Conservation (phyloP, 768 basidiomycete species). For the Termitomyces titanicus region DNA sequence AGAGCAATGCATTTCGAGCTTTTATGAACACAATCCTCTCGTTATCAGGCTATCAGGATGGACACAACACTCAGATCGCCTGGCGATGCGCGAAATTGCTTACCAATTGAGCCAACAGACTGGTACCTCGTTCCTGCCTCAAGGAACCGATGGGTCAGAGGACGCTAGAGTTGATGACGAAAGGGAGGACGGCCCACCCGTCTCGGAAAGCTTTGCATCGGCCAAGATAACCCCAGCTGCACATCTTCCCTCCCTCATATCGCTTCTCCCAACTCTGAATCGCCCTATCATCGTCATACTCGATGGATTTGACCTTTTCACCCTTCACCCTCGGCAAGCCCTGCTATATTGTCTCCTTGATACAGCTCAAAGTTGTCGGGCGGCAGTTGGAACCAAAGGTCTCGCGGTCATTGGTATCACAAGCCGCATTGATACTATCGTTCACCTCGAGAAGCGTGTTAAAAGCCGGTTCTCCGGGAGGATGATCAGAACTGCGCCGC, state of each 20-base stretch:
- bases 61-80: conserved; percentile 78
- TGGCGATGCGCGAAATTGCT: conserved; percentile 92
- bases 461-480: conserved; percentile 96
- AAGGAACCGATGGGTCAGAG: conserved; percentile 32
- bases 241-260: conserved; percentile 71
- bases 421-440: conserved; percentile 82
- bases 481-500: conserved; percentile 73
- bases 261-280: conserved; percentile 71
- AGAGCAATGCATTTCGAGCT: conserved; percentile 47
- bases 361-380: conserved; percentile 82
- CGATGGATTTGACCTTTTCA: conserved; percentile 93
- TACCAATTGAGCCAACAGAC: conserved; percentile 79
- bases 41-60: conserved; percentile 83
- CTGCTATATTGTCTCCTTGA: conserved; percentile 94
- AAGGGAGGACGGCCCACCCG: conserved; percentile 36
- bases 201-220: conserved; percentile 32
- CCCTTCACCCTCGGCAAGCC: conserved; percentile 87
- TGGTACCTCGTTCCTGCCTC: conserved; percentile 48
- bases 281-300: conserved; percentile 82
- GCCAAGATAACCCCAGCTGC: conserved; percentile 50
- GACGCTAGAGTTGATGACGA: conserved; percentile 23
- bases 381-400: conserved; percentile 56
- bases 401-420: conserved; percentile 86
- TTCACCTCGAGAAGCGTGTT: conserved; percentile 91
- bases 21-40: conserved; percentile 50